These are phyloP conservation scores for Kuraishia hungarica DNA, from an alignment of 805 yeast species.

Conservation along the genomic window DNA sequence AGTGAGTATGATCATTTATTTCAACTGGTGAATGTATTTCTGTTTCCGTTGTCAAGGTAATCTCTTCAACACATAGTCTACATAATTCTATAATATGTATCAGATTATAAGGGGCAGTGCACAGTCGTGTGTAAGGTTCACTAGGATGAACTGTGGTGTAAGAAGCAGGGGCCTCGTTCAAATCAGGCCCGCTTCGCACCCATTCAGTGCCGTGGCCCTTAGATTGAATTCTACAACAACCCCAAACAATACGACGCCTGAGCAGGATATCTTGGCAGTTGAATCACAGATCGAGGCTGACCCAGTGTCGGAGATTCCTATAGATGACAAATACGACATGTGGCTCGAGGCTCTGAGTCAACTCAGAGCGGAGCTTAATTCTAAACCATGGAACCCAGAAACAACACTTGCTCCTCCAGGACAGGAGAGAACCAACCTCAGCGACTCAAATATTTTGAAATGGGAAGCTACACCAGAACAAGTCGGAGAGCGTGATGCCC, in stretches of 20 bases:
- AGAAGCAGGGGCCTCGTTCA: not conserved
- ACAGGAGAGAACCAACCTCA: conserved; percentile 3
- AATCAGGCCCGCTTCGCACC: not conserved
- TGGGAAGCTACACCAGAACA: conserved; percentile 26
- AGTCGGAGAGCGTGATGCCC: conserved; percentile 40
- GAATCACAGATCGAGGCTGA: not conserved
- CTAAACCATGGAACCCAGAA: conserved; percentile 5
- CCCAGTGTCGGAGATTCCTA: not conserved
- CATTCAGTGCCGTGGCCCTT: not conserved
- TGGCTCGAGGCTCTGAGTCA: conserved; percentile 19
- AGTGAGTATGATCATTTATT: not conserved
- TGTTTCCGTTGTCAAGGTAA: not conserved
- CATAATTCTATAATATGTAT: not conserved
- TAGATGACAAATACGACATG: conserved; percentile 18
- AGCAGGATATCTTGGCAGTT: not conserved
- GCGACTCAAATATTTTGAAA: conserved; percentile 3
- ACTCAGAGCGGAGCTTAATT: conserved; percentile 17
- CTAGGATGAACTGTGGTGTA: not conserved
- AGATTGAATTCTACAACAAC: not conserved
- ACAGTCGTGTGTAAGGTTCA: not conserved
- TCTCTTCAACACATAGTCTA: not conserved
- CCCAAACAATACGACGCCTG: not conserved
- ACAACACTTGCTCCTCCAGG: conserved; percentile 2
- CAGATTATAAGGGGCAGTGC: not conserved
- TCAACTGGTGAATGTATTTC: not conserved